These are phyloP conservation scores for Alternaria rosae DNA, from an alignment of 2,329 filamentous ascomycete genomes.

Conservation along the genomic window DNA sequence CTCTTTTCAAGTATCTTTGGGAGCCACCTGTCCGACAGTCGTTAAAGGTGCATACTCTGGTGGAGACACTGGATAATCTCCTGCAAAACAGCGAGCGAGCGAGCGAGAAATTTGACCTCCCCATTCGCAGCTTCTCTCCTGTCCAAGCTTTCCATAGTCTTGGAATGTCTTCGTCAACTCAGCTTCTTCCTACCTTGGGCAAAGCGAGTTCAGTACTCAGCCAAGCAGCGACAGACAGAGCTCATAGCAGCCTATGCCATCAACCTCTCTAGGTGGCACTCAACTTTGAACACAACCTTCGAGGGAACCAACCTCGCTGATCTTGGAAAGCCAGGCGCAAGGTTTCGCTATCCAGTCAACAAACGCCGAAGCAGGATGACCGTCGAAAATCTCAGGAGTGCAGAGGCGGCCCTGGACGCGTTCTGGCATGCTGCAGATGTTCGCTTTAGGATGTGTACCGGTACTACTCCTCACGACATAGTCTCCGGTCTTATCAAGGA, in stretches of 20 bases:
- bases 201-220: not conserved
- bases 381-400: slow-evolving; percentile 38
- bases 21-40: not conserved
- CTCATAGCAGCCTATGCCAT: not conserved
- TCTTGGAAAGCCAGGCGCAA: not conserved
- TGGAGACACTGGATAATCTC: not conserved
- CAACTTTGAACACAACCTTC: not conserved
- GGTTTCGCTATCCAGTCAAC: slow-evolving; percentile 53
- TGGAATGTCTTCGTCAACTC: not conserved
- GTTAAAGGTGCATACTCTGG: not conserved
- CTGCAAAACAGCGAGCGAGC: not conserved
- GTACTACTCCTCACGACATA: slow-evolving; percentile 7
- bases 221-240: slow-evolving; percentile 2
- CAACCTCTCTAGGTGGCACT: not conserved
- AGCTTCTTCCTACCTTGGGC: slow-evolving; percentile 1
- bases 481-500: slow-evolving; percentile 30
- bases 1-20: not conserved
- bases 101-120: not conserved
- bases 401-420: slow-evolving; percentile 57
- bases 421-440: slow-evolving; percentile 55
- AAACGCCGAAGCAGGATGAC: slow-evolving; percentile 57
- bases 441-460: not conserved
- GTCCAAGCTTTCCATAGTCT: not conserved
- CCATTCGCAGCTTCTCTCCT: not conserved
- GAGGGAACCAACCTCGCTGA: not conserved